Conservation (phyloP, 345 rosid species). For the Brassica juncea region DNA sequence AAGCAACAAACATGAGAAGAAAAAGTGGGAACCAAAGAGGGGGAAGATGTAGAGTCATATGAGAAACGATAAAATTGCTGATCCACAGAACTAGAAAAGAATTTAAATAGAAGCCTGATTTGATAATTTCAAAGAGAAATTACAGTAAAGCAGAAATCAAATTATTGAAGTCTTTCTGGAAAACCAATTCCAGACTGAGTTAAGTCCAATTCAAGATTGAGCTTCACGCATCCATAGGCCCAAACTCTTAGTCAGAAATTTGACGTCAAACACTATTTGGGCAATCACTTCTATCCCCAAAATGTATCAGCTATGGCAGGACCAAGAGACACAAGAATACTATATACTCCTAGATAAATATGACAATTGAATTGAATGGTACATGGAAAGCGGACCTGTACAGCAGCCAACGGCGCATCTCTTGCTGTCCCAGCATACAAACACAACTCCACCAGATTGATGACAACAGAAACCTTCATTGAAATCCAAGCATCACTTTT, state of each 20-base stretch:
- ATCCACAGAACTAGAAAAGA: constrained; percentile 10
- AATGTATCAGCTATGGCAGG: constrained; percentile 15
- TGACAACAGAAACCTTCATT: constrained; percentile 66
- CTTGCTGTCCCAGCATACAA: constrained; percentile 70
- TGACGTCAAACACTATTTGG: constrained; percentile 10
- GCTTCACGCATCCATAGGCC: constrained; percentile 24
- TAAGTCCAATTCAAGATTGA: constrained; percentile 4
- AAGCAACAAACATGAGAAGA: constrained; percentile 2
- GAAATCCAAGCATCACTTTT: constrained; percentile 59
- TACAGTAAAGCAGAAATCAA: not conserved
- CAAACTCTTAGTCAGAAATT: not conserved
- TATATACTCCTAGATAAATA: constrained; percentile 19
- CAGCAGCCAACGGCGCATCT: constrained; percentile 75
- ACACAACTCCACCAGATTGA: constrained; percentile 75
- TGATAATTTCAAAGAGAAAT: constrained; percentile 11
- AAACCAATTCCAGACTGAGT: constrained; percentile 6
- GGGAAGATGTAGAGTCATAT: constrained; percentile 14
- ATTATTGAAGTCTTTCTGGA: constrained; percentile 16
- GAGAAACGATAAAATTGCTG: constrained; percentile 7
- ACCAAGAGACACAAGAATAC: constrained; percentile 10
- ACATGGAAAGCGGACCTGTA: constrained; percentile 55
- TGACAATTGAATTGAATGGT: constrained; percentile 27
- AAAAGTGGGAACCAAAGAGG: constrained; percentile 13
- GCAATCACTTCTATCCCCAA: constrained; percentile 10
- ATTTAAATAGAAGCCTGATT: constrained; percentile 8